phyloP scores from a whole-genome alignment of 768 basidiomycete genomes.

The Trametes villosa region DNA sequence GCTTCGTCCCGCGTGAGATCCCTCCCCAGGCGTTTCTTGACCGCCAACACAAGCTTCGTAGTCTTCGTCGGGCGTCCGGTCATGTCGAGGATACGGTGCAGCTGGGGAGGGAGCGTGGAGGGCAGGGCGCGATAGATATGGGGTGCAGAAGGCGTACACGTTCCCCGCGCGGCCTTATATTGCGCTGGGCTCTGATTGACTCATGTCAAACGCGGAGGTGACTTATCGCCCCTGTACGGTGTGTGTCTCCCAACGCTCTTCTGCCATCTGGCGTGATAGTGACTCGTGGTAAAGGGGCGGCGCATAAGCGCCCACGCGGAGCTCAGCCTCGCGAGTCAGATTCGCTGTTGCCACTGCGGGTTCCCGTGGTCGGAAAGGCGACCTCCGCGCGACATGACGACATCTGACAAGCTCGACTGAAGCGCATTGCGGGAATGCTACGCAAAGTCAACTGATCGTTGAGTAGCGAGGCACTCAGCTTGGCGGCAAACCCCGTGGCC shows the following conservation, averaged over 20 bases:
- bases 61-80: slow-evolving; percentile 2
- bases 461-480: too few species aligned
- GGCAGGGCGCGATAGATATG: neutral
- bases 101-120: neutral
- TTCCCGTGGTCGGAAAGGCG: neutral
- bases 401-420: too few species aligned
- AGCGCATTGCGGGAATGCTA: too few species aligned
- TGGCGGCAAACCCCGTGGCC: too few species aligned
- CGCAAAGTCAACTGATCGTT: too few species aligned
- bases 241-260: neutral
- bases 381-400: neutral
- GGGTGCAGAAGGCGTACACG: neutral
- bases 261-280: neutral
- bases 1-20: slow-evolving; percentile 9
- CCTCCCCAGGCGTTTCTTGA: slow-evolving; percentile 18
- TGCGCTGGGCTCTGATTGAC: neutral
- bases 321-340: slow-evolving; percentile 5
- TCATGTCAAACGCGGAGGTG: slow-evolving; percentile 1
- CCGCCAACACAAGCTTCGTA: neutral
- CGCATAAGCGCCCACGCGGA: neutral
- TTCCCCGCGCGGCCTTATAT: slow-evolving; percentile 5
- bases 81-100: neutral
- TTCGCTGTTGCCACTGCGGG: neutral
- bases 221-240: slow-evolving; percentile 16
- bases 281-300: slow-evolving; percentile 3